Evolutionary conservation across 2,329 filamentous ascomycete species (phyloP), one percentile per base, ranked within the genome.

Genomic region (Stachybotrys echinatus): DNA sequence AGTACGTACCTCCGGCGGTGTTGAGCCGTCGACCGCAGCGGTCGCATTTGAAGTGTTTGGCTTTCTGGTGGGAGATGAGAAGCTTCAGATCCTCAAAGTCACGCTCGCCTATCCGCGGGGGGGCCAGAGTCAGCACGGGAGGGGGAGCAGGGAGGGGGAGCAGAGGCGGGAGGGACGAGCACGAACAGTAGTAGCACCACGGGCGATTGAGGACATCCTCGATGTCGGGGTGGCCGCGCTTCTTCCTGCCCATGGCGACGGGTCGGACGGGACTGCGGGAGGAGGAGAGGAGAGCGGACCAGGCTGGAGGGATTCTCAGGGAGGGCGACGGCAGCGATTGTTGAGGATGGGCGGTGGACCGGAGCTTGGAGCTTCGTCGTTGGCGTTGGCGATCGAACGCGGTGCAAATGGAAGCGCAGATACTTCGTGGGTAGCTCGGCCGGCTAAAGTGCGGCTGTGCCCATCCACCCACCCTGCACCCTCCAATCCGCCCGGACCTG

Each of bases 1-100:
- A 17, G 31, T 6, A 53, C 81, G 64, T 70, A 95, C 91, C 94
- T 80, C 94, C 94, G 40, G 92, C 92, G 2, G 94, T 99, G 66
- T 96, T 96, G 50, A 99, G 73, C 58, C 92, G 81, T 56, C 94
- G 84, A 48, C 85, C 85, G 68, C 94, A 99, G 73, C 87, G 77
- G 61, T 96, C 89, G 73, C 94, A 99, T 71, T 96, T 96, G 79
- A 96, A 97, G 70, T 99, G 94, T 72, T 97, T 97, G n/a, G 92
- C 92, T 68, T 96, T 97, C 65, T 97, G 94, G 69, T 99, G 94
- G 51, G 89, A 92, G 60, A 96, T 95, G 56, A 99, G 84, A 59
- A 97, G 91, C 76, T 96, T 96, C 44, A 96, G 71, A 68, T 99
- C 94, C 69, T 97, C 92, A 67, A 97, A 99, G 72, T 97, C 92